These are phyloP conservation scores for Annona squamosa DNA, from an alignment of 164 flowering plant genomes.

Conservation along the genomic window DNA sequence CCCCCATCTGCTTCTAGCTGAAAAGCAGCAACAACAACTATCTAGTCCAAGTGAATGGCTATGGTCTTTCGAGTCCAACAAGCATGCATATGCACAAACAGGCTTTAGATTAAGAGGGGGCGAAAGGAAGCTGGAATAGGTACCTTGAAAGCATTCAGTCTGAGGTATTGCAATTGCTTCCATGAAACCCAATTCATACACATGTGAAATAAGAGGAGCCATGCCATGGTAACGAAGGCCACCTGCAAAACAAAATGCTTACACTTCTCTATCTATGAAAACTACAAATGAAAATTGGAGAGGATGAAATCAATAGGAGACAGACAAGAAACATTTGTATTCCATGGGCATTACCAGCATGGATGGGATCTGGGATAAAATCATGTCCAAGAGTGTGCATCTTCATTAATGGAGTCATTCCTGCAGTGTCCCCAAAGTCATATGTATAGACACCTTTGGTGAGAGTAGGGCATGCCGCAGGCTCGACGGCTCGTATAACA, in stretches of 20 bases:
- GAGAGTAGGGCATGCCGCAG: slow-evolving; percentile 88
- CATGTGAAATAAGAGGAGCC: slow-evolving; percentile 93
- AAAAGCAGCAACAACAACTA: too few species aligned
- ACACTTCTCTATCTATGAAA: not conserved
- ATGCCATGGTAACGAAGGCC: slow-evolving; percentile 97
- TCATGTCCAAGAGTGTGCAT: slow-evolving; percentile 99
- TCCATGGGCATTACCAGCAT: slow-evolving; percentile 53
- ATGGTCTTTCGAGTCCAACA: not conserved
- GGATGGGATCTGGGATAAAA: slow-evolving; percentile 95
- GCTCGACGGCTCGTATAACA: slow-evolving; percentile 81
- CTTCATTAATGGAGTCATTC: slow-evolving; percentile 93
- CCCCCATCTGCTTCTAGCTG: too few species aligned
- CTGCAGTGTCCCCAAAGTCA: slow-evolving; percentile 94
- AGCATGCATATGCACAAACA: not conserved
- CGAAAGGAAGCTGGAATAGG: not conserved
- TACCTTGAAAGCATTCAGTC: slow-evolving; percentile 85
- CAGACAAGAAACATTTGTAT: not conserved
- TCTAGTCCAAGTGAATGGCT: too few species aligned
- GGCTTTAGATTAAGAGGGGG: not conserved
- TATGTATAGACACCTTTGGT: slow-evolving; percentile 90
- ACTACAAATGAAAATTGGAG: not conserved
- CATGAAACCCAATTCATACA: slow-evolving; percentile 78
- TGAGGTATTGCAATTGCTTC: slow-evolving; percentile 87
- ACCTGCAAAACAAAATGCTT: slow-evolving; percentile 33
- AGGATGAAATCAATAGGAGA: not conserved